These are phyloP conservation scores for Fusarium brachygibbosum DNA, from an alignment of 2,329 filamentous ascomycete genomes.

Conservation along the genomic window DNA sequence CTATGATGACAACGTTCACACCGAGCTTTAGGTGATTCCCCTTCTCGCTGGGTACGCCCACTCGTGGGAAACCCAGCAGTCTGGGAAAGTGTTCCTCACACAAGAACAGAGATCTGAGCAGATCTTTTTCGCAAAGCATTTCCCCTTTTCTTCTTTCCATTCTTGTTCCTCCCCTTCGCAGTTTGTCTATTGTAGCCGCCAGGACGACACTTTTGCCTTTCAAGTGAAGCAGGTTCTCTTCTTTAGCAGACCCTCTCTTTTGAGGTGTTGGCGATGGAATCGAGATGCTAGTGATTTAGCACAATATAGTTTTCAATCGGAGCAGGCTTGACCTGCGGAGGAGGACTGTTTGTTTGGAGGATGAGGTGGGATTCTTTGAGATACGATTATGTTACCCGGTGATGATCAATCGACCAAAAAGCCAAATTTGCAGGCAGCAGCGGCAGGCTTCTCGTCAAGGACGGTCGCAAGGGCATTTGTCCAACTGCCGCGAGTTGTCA, in stretches of 20 bases:
- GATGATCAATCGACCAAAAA: conserved; percentile 69
- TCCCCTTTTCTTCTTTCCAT: neutral
- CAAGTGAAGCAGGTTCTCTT: conserved; percentile 40
- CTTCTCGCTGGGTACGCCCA: conserved; percentile 21
- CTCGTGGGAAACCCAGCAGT: conserved; percentile 29
- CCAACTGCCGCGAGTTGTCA: conserved; percentile 58
- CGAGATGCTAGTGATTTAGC: conserved; percentile 51
- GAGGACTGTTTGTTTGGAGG: neutral
- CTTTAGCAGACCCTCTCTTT: neutral
- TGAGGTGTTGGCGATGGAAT: neutral
- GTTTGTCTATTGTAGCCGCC: conserved; percentile 51
- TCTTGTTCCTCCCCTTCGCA: conserved; percentile 10
- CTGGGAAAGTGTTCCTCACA: conserved; percentile 41
- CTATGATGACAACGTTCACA: conserved; percentile 49
- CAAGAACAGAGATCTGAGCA: conserved; percentile 68
- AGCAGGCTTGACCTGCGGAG: conserved; percentile 56
- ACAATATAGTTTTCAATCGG: conserved; percentile 67
- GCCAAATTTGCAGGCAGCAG: conserved; percentile 70
- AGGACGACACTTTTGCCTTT: conserved; percentile 53
- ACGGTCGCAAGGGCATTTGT: conserved; percentile 23
- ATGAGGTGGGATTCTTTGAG: conserved; percentile 16
- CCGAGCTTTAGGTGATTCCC: conserved; percentile 41
- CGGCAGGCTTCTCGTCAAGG: conserved; percentile 38
- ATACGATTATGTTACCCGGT: conserved; percentile 55
- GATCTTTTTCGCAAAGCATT: conserved; percentile 22